Percentiles rank a stretch among this genome's conserved stretches.
phyloP scores from a whole-genome alignment of 306 rosid genomes.

The Vigna radiata region DNA sequence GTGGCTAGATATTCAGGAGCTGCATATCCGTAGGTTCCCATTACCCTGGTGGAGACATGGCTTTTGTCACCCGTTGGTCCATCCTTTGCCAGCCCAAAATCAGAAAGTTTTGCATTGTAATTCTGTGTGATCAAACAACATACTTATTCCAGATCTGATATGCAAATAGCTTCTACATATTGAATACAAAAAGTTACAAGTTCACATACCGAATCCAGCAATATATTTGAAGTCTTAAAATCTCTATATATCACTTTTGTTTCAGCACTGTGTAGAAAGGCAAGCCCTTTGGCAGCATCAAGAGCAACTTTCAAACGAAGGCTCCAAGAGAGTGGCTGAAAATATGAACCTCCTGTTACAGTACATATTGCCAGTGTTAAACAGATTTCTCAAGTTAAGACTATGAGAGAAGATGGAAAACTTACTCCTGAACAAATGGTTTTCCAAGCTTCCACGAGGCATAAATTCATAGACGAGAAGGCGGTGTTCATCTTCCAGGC shows the following conservation, averaged over 20 bases:
- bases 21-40: constrained; percentile 71
- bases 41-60: constrained; percentile 67
- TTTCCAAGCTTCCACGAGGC: constrained; percentile 79
- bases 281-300: constrained; percentile 81
- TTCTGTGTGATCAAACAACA: constrained; percentile 53
- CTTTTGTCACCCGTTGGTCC: constrained; percentile 67
- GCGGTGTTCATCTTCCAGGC: constrained; percentile 70
- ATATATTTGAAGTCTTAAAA: constrained; percentile 72
- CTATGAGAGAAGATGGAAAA: background rate
- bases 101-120: constrained; percentile 69
- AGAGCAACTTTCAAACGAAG: constrained; percentile 76
- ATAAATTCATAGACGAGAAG: constrained; percentile 69
- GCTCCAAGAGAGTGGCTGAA: constrained; percentile 77
- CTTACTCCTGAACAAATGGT: constrained; percentile 77
- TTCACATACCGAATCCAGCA: constrained; percentile 68
- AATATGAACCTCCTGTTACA: constrained; percentile 68
- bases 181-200: constrained; percentile 16
- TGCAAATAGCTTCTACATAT: constrained; percentile 4
- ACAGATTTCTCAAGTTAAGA: constrained; percentile 6
- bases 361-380: constrained; percentile 29
- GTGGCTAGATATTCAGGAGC: constrained; percentile 75
- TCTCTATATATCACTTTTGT: constrained; percentile 68
- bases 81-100: constrained; percentile 74
- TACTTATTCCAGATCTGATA: constrained; percentile 20
- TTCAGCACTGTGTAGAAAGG: constrained; percentile 65